phyloP scores from a whole-genome alignment of 2,329 filamentous ascomycete genomes.

The Periconia digitata region DNA sequence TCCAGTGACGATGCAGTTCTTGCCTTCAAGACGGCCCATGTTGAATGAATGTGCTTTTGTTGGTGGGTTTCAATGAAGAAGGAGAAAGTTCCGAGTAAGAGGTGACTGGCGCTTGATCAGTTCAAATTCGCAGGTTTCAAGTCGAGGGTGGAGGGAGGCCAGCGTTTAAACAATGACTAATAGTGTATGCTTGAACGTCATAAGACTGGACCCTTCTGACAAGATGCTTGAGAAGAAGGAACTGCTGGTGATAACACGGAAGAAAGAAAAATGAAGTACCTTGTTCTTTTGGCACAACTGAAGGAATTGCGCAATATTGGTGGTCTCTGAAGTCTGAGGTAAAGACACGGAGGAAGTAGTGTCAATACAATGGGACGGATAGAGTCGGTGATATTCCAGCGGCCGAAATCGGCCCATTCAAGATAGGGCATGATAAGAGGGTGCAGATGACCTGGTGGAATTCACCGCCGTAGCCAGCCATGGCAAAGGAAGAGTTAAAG shows the following conservation, averaged over 20 bases:
- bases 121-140: conserved; percentile 3
- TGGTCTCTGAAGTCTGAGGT: background rate
- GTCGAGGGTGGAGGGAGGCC: conserved; percentile 15
- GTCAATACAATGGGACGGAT: conserved; percentile 13
- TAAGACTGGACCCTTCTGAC: conserved; percentile 7
- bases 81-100: background rate
- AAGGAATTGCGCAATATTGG: too few species aligned
- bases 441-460: background rate
- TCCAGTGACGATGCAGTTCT: conserved; percentile 78
- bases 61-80: conserved; percentile 3
- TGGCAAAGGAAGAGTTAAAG: background rate
- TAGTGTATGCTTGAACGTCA: conserved; percentile 24
- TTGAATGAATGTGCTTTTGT: conserved; percentile 24
- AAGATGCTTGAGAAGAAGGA: background rate
- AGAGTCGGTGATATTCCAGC: conserved; percentile 19
- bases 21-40: conserved; percentile 60
- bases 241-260: background rate
- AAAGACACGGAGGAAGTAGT: background rate
- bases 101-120: too few species aligned
- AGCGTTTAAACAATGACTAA: conserved; percentile 30
- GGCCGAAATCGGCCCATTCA: conserved; percentile 33
- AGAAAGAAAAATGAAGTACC: conserved; percentile 1
- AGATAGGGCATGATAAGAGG: background rate
- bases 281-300: conserved; percentile 4
- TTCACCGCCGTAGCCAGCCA: background rate